Conservation (phyloP, 257 asterid genomes). For the Solanum chmielewskii region DNA sequence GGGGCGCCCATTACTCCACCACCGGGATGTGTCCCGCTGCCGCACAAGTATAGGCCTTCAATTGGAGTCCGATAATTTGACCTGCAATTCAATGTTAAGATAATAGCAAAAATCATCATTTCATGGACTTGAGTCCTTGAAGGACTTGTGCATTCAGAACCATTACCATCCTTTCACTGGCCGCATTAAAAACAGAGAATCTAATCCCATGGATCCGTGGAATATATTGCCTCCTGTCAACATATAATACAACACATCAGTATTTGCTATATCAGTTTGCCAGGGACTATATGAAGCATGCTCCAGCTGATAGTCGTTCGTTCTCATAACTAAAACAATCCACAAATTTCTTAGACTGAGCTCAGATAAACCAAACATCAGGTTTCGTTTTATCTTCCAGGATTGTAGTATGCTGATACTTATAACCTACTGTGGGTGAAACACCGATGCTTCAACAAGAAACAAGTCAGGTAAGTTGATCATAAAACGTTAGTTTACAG, state of each 20-base stretch:
- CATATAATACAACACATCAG: background rate
- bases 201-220: constrained; percentile 94
- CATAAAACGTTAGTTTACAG: background rate
- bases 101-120: background rate
- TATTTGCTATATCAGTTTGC: background rate
- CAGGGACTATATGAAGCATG: background rate
- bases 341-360: background rate
- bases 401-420: background rate
- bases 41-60: constrained; percentile 71
- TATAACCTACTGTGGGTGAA: background rate
- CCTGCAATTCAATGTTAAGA: constrained; percentile 26
- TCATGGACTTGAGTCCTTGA: background rate
- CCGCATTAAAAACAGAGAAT: constrained; percentile 83
- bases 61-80: constrained; percentile 80
- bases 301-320: background rate
- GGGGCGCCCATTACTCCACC: constrained; percentile 99
- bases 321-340: background rate
- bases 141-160: background rate
- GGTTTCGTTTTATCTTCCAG: background rate
- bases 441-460: background rate
- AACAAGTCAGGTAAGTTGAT: background rate
- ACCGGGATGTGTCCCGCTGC: constrained; percentile 96
- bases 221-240: constrained; percentile 87
- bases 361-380: background rate
- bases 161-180: constrained; percentile 93